Conservation (phyloP, 2,329 filamentous ascomycete genomes). For the Nemania abortiva region DNA sequence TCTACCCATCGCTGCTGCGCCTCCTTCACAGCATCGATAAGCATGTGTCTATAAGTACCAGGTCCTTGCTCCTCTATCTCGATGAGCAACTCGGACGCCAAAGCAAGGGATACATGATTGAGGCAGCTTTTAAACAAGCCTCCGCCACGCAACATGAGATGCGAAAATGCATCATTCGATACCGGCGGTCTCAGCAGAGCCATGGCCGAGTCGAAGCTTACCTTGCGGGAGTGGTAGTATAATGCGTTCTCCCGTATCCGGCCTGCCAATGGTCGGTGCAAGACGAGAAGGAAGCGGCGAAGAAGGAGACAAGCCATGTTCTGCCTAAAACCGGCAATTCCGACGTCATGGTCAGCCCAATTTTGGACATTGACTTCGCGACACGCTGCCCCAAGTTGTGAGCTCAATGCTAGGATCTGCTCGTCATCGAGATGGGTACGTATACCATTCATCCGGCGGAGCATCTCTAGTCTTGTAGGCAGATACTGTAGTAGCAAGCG, state of each 20-base stretch:
- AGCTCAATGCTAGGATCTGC: constrained; percentile 16
- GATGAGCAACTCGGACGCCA: constrained; percentile 31
- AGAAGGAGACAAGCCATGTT: constrained; percentile 23
- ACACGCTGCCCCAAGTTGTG: constrained; percentile 16
- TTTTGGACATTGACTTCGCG: constrained; percentile 7
- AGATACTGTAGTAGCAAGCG: constrained; percentile 17
- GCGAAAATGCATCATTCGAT: neutral
- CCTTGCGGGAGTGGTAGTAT: constrained; percentile 32
- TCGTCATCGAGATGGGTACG: constrained; percentile 13
- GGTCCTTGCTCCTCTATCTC: constrained; percentile 27
- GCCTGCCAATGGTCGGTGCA: constrained; percentile 26
- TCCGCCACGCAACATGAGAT: constrained; percentile 25
- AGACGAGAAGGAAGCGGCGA: constrained; percentile 26
- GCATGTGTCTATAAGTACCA: constrained; percentile 23
- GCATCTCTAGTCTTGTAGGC: constrained; percentile 22
- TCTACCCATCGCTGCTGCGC: constrained; percentile 20
- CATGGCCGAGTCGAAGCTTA: constrained; percentile 27
- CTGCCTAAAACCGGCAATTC: constrained; percentile 3
- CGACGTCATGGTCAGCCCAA: neutral
- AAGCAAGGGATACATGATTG: constrained; percentile 19
- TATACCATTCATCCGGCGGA: constrained; percentile 26
- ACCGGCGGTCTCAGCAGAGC: constrained; percentile 16
- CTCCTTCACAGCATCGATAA: constrained; percentile 25
- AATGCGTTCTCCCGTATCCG: constrained; percentile 26
- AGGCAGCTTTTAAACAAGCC: constrained; percentile 20